These are phyloP conservation scores for Zalaria sp. DNA, from an alignment of 2,329 filamentous ascomycete genomes.

Conservation along the genomic window DNA sequence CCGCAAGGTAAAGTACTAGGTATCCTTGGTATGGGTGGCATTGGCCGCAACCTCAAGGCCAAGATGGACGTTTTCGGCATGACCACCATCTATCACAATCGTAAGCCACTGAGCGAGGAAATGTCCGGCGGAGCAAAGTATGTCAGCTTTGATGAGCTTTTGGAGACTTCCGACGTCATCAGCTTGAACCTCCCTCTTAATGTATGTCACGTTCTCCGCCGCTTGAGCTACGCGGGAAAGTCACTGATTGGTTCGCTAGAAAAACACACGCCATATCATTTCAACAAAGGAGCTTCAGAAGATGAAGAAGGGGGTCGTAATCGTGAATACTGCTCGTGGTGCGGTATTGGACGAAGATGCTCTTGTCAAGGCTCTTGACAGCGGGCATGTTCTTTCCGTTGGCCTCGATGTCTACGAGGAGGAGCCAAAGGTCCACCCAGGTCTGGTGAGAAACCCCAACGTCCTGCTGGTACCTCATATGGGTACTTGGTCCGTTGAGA, in stretches of 20 bases:
- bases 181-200: conserved; percentile 73
- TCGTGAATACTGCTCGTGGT: conserved; percentile 73
- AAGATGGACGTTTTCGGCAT: conserved; percentile 67
- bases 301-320: conserved; percentile 65
- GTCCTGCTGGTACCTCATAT: conserved; percentile 72
- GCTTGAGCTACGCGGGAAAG: background rate
- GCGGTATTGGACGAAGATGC: conserved; percentile 72
- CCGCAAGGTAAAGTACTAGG: conserved; percentile 66
- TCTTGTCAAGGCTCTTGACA: conserved; percentile 57
- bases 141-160: conserved; percentile 58
- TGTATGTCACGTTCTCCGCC: conserved; percentile 32
- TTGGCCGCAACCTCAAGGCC: conserved; percentile 61
- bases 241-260: conserved; percentile 19
- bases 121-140: conserved; percentile 46
- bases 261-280: conserved; percentile 62
- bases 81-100: conserved; percentile 62
- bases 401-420: conserved; percentile 76
- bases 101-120: conserved; percentile 43
- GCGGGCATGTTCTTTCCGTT: conserved; percentile 53
- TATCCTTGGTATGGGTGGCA: conserved; percentile 77
- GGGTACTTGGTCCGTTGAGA: conserved; percentile 69
- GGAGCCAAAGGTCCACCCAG: conserved; percentile 63
- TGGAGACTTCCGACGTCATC: conserved; percentile 58
- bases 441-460: conserved; percentile 53
- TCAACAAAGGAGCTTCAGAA: conserved; percentile 53